phyloP scores from a whole-genome alignment of 2,329 filamentous ascomycete genomes.

The Dothideomycetes sp. region DNA sequence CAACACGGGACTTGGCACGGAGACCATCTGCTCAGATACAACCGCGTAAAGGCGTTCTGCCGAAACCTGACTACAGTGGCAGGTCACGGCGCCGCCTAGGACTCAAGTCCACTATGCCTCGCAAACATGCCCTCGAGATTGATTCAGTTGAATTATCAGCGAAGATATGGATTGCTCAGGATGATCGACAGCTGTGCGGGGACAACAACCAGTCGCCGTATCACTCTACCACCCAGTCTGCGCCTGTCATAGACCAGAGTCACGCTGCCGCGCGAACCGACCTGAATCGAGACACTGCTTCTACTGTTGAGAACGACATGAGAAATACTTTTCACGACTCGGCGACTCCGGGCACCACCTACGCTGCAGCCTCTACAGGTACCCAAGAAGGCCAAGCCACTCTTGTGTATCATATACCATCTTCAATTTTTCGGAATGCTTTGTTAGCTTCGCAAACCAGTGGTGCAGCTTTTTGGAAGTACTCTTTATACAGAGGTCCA shows the following conservation, averaged over 20 bases:
- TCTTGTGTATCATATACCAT: slow-evolving; percentile 5
- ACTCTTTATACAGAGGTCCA: slow-evolving; percentile 53
- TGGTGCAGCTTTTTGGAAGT: slow-evolving; percentile 42
- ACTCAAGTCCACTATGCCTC: neutral
- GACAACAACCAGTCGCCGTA: no score
- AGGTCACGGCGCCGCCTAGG: neutral
- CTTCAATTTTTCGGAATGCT: slow-evolving; percentile 3
- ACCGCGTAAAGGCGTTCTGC: neutral
- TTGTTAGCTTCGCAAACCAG: slow-evolving; percentile 4
- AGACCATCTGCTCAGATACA: neutral
- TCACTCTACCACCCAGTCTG: no score
- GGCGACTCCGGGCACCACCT: no score
- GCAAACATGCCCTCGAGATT: neutral
- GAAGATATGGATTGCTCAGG: neutral
- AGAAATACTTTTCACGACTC: no score
- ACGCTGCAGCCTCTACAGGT: no score
- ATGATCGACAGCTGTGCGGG: no score
- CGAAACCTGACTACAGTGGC: neutral
- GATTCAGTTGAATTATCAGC: neutral
- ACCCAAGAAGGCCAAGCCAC: no score
- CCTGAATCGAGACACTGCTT: no score
- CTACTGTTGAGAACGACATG: no score
- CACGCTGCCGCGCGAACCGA: no score
- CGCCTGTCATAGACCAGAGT: no score
- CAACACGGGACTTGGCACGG: neutral